A percentile compares a stretch with the other conserved stretches of the same genome.
phyloP scores from a whole-genome alignment of 1,139 yeast species.

The Suhomyces yuchorum region DNA sequence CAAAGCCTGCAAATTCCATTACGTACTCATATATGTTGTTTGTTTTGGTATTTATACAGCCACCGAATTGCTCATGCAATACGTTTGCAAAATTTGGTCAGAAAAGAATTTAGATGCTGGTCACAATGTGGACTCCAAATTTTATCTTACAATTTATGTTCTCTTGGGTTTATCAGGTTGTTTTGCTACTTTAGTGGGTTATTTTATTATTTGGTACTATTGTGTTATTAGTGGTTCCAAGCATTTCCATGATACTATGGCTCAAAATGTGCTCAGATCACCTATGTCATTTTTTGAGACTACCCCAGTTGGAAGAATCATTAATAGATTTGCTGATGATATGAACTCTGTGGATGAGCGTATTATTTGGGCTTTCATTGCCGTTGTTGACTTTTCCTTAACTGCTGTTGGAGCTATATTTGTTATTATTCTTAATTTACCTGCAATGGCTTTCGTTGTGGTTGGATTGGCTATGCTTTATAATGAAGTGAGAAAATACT shows the following conservation, averaged over 20 bases:
- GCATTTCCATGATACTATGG: conserved; percentile 31
- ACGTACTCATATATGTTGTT: conserved; percentile 24
- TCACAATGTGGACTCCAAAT: conserved; percentile 21
- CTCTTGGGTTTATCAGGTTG: conserved; percentile 26
- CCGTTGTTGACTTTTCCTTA: conserved; percentile 26
- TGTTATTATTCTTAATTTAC: conserved; percentile 36
- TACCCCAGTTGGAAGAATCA: conserved; percentile 34
- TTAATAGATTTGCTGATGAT: conserved; percentile 35
- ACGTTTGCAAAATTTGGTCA: conserved; percentile 31
- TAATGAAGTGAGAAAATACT: conserved; percentile 32
- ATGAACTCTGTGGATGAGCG: conserved; percentile 36
- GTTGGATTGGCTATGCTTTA: conserved; percentile 26
- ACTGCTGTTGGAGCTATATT: conserved; percentile 29
- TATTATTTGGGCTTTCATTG: conserved; percentile 35
- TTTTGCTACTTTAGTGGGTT: conserved; percentile 25
- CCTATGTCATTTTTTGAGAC: conserved; percentile 41
- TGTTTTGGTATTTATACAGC: conserved; percentile 21
- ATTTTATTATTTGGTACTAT: conserved; percentile 30
- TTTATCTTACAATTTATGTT: conserved; percentile 26
- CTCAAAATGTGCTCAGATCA: conserved; percentile 26
- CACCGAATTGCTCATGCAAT: conserved; percentile 24
- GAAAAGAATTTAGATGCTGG: conserved; percentile 27
- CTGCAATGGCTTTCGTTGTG: conserved; percentile 36
- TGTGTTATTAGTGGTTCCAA: conserved; percentile 29
- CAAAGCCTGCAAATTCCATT: conserved; percentile 29